A percentile compares a stretch with the other conserved stretches of the same genome.
Conservation (phyloP, 371 early-diverging fungal species). For the Chytridiales sp. region DNA sequence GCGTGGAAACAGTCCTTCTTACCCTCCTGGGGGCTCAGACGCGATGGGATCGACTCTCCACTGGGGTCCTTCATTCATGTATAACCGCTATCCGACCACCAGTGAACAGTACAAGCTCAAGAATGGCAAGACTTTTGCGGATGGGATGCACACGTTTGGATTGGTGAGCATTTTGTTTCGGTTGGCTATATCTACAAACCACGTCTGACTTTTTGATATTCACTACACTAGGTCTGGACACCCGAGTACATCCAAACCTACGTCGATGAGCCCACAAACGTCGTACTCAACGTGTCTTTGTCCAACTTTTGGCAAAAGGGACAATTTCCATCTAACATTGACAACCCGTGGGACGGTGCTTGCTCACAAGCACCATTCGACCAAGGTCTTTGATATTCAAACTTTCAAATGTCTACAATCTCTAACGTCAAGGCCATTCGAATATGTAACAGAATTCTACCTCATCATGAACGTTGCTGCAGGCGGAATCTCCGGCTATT, state of each 20-base stretch:
- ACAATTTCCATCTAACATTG: conserved; percentile 54
- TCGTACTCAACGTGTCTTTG: conserved; percentile 53
- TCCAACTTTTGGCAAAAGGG: conserved; percentile 22
- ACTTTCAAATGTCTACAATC: too few species aligned
- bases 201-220: not conserved
- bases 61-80: conserved; percentile 49
- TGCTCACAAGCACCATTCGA: conserved; percentile 32
- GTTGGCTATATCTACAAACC: not conserved
- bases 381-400: too few species aligned
- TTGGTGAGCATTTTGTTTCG: conserved; percentile 33
- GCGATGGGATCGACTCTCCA: conserved; percentile 59
- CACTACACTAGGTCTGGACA: conserved; percentile 48
- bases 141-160: conserved; percentile 51
- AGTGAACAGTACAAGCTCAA: conserved; percentile 29
- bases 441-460: conserved; percentile 29
- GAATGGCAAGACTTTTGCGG: conserved; percentile 26
- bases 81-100: conserved; percentile 37
- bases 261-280: conserved; percentile 51
- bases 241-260: conserved; percentile 58
- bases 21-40: conserved; percentile 59
- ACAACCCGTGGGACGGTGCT: conserved; percentile 53
- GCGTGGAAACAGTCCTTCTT: conserved; percentile 54
- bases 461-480: conserved; percentile 68
- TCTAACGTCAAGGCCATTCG: too few species aligned
- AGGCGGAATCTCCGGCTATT: conserved; percentile 63